Base-by-base conservation (phyloP, 1,284 basidiomycete species). In the Exobasidium cylindrosporum region DNA sequence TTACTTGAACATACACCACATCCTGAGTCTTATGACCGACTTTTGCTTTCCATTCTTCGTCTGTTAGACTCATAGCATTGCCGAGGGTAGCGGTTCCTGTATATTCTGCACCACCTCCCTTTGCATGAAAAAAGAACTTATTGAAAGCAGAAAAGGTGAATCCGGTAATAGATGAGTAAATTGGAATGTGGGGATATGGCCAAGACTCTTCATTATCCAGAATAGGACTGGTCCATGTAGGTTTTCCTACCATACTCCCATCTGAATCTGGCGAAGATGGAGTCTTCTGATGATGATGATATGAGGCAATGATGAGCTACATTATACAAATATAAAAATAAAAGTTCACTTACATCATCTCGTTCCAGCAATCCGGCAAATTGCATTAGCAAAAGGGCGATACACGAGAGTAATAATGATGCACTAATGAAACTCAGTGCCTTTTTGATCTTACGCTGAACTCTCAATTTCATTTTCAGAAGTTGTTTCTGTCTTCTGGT, bases 111-210 rank as follows among this genome's bases (percentile, higher is more conserved):
- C 17, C 35, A 40, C 35, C 35, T 17, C 35, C 35, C 10, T 7
- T 40, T 10, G 35, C 35, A 40, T 40, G 35, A 7, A 40, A 17
- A 17, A 40, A 40, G 35, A 40, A 40, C 35, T 40, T 17, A 17
- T 40, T 17, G 35, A 40, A 40, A 6, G 40, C 53, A 13, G 53
- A 21, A n/a, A 55, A 23, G 53, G 53, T 30, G 26, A 55, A 55
- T 14, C 14, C 2, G 14, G 53, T 17, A 17, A 13, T 35, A n/a
- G 24, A 26, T 2, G 17, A 6, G 29, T 55, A 55, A 14, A 30
- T 23, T 23, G 53, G 32, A 24, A 55, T 14, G 17, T 55, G 14
- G 21, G 32, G 53, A 13, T 6, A n/a, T 14, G 53, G 53, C 53
- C 53, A 55, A 3, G 26, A 24, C 2, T 55, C 53, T 44, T 7